Base-by-base conservation (phyloP, 139 green algal species). In the Cymbomonas tetramitiformis region DNA sequence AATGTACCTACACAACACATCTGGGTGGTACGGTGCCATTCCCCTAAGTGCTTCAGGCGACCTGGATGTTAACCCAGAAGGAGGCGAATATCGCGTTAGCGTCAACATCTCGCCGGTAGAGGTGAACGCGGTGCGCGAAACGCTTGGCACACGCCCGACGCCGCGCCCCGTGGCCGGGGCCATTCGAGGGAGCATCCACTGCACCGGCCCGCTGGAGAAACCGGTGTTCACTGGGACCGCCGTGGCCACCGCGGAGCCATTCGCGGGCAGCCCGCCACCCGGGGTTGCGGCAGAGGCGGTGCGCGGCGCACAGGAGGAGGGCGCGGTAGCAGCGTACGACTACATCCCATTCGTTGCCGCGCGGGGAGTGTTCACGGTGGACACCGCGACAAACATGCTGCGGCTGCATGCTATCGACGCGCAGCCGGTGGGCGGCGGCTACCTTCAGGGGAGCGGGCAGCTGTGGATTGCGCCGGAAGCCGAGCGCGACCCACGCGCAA, bases 1-100 rank as follows among this genome's bases (percentile, higher is more conserved):
- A 7, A 74, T 96, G 56, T 94, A 95, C 77, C 68, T 98, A 55
- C 85, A 95, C 67, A 77, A 82, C 28, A 83, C 86, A 0, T 33
- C 30, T 1, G 89, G 88, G 29, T 43, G 70, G 18, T 95, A 86
- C 58, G 88, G 87, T 12, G 75, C 75, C 1, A 59, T 91, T 0
- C 71, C 76, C 2, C 38, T 92, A 12, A 78, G 31, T 5, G 56
- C 84, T 3, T 80, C 79, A 34, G 85, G 90, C 18, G 86, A 96
- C 62, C 69, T 97, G 71, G 86, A 92, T 71, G 64, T 98, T 8
- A 81, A 93, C 64, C 81, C 84, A 1, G 66, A 69, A 1, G 49
- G 40, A 2, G 90, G 90, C 6, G 62, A 85, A 31, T 97, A 96
- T 64, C 74, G 85, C 19, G 41, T 95, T 15, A 73, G 61, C 10